These are phyloP conservation scores for Parasitella parasitica DNA, from an alignment of 371 early-diverging fungal species.

Conservation along the genomic window DNA sequence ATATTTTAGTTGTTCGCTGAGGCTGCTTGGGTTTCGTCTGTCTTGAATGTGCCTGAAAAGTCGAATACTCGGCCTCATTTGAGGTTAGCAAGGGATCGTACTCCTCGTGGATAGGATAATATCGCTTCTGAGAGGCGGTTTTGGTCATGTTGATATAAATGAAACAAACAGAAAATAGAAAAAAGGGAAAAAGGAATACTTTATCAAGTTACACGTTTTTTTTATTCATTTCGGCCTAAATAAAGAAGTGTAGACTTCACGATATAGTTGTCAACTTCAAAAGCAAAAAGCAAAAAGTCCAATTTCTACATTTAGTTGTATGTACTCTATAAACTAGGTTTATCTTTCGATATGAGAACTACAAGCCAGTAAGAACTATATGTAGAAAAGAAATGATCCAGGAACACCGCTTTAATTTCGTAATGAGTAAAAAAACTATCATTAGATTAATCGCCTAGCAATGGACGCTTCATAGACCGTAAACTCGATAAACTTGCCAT, in stretches of 20 bases:
- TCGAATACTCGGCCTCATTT: not conserved
- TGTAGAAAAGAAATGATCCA: too few species aligned
- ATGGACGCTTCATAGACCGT: too few species aligned
- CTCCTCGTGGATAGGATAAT: not conserved
- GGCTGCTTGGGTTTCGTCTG: slow-evolving; percentile 29
- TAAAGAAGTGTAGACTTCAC: not conserved
- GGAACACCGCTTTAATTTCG: too few species aligned
- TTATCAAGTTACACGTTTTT: not conserved
- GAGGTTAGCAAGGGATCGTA: not conserved
- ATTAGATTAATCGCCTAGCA: too few species aligned
- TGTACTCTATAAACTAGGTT: too few species aligned
- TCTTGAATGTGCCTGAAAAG: not conserved
- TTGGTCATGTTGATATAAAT: not conserved
- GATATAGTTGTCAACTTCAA: too few species aligned
- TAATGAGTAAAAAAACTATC: too few species aligned
- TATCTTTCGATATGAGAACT: too few species aligned
- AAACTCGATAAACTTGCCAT: too few species aligned
- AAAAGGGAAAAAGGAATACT: not conserved
- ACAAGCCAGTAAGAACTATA: too few species aligned
- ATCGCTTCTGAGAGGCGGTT: not conserved
- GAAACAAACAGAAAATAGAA: not conserved
- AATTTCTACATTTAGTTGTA: too few species aligned
- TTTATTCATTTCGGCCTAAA: not conserved
- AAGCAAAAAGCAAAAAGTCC: too few species aligned
- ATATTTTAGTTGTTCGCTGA: slow-evolving; percentile 83